phyloP scores from a whole-genome alignment of 75 land plant genomes.

The Isoetes taiwanensis region DNA sequence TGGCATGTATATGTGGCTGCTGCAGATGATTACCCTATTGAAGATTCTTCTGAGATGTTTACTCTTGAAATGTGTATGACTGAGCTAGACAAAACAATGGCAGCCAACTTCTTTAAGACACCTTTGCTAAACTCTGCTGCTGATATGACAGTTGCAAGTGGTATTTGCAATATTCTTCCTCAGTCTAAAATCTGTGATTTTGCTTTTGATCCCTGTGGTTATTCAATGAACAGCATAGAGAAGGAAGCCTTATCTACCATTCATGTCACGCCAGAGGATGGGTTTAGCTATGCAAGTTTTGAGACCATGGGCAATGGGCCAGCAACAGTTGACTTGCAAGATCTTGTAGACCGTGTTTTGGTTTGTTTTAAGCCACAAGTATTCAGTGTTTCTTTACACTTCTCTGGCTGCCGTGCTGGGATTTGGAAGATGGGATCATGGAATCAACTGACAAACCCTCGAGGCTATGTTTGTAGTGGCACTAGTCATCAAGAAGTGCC shows the following conservation, averaged over 20 bases:
- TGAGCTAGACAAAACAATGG: conserved; percentile 29
- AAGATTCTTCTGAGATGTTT: background rate
- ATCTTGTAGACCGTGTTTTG: conserved; percentile 40
- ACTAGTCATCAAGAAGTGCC: conserved; percentile 31
- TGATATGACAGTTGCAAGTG: conserved; percentile 45
- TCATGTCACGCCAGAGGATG: conserved; percentile 80
- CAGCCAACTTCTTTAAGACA: conserved; percentile 45
- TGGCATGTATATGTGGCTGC: conserved; percentile 66
- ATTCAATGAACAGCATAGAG: conserved; percentile 68
- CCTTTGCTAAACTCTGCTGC: conserved; percentile 19
- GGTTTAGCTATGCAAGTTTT: conserved; percentile 81
- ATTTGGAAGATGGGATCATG: conserved; percentile 8
- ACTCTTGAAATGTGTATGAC: conserved; percentile 87
- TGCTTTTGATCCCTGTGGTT: conserved; percentile 82
- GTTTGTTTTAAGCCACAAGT: conserved; percentile 41
- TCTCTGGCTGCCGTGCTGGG: conserved; percentile 8
- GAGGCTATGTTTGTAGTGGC: conserved; percentile 24
- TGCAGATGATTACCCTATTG: conserved; percentile 1
- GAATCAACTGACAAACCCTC: conserved; percentile 9
- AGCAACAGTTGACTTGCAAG: conserved; percentile 12
- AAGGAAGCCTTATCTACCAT: conserved; percentile 48
- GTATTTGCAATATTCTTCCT: conserved; percentile 48
- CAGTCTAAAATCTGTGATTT: conserved; percentile 56
- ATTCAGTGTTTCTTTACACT: conserved; percentile 46
- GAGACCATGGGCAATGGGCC: conserved; percentile 53